phyloP scores from a whole-genome alignment of 2,329 filamentous ascomycete genomes.

The Lecanicillium sp. region DNA sequence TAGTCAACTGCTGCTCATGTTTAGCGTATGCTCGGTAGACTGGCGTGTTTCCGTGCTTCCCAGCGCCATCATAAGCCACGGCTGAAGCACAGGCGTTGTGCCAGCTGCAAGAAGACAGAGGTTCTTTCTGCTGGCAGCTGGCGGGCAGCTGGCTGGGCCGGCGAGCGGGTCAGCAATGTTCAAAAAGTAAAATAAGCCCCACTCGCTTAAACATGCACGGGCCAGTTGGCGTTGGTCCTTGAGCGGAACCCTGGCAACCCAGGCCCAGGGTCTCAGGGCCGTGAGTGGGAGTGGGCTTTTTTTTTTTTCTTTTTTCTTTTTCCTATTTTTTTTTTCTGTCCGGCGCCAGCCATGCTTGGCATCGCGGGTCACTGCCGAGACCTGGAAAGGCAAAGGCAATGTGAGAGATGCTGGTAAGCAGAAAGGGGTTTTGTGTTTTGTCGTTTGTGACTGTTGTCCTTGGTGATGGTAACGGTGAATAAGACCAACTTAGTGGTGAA shows the following conservation, averaged over 20 bases:
- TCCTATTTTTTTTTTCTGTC: constrained; percentile 3
- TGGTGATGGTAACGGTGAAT: no score
- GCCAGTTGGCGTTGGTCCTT: constrained; percentile 16
- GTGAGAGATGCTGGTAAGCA: no score
- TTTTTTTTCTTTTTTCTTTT: constrained; percentile 1
- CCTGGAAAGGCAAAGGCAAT: not conserved
- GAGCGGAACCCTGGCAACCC: constrained; percentile 12
- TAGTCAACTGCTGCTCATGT: no score
- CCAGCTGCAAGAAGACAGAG: no score
- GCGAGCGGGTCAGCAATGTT: constrained; percentile 22
- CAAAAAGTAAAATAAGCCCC: constrained; percentile 20
- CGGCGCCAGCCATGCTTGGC: constrained; percentile 4
- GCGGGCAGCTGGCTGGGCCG: constrained; percentile 20
- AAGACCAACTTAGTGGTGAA: no score
- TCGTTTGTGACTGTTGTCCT: no score
- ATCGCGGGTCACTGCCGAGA: constrained; percentile 4
- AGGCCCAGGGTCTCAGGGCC: constrained; percentile 5
- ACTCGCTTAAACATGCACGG: constrained; percentile 27
- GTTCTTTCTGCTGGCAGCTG: no score
- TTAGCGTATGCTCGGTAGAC: no score
- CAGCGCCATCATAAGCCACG: no score
- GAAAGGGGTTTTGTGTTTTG: no score
- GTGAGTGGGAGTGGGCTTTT: not conserved
- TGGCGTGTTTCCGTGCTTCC: no score
- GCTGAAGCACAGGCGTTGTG: no score